These are phyloP conservation scores for Ogataea methanolica DNA, from an alignment of 805 yeast genomes.

Conservation along the genomic window DNA sequence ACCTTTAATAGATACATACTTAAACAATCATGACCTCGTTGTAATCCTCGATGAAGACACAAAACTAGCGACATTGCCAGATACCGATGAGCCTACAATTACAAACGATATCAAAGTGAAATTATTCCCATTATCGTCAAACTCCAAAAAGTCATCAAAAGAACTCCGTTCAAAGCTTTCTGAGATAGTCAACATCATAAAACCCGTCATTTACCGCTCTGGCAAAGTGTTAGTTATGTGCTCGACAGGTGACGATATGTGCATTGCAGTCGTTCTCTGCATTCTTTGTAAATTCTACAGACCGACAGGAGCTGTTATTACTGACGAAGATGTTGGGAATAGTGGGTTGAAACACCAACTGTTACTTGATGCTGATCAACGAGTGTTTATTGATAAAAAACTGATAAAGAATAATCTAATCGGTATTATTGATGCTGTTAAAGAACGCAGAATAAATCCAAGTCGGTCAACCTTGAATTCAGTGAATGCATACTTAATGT, in stretches of 20 bases:
- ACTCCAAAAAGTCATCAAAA: conserved; percentile 64
- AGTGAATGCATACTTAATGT: conserved; percentile 56
- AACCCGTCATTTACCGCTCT: conserved; percentile 6
- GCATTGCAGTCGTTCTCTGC: conserved; percentile 55
- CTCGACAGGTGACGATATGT: conserved; percentile 61
- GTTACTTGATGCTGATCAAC: neutral
- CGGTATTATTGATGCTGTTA: conserved; percentile 34
- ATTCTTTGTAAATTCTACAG: conserved; percentile 42
- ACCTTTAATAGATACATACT: neutral
- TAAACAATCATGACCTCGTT: neutral
- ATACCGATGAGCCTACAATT: no score
- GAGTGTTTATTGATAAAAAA: conserved; percentile 11
- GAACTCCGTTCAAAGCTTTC: conserved; percentile 47
- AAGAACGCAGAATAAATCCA: conserved; percentile 51
- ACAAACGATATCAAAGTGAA: conserved; percentile 2
- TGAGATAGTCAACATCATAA: conserved; percentile 30
- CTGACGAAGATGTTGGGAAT: conserved; percentile 16
- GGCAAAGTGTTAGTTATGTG: conserved; percentile 44
- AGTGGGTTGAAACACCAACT: neutral
- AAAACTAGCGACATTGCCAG: neutral
- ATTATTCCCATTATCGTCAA: conserved; percentile 17
- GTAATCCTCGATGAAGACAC: neutral
- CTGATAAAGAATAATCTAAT: conserved; percentile 47
- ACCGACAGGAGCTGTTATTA: neutral
- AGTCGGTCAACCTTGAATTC: conserved; percentile 74